Conservation (phyloP, 164 flowering plant species). For the Magnolia changhungtana region DNA sequence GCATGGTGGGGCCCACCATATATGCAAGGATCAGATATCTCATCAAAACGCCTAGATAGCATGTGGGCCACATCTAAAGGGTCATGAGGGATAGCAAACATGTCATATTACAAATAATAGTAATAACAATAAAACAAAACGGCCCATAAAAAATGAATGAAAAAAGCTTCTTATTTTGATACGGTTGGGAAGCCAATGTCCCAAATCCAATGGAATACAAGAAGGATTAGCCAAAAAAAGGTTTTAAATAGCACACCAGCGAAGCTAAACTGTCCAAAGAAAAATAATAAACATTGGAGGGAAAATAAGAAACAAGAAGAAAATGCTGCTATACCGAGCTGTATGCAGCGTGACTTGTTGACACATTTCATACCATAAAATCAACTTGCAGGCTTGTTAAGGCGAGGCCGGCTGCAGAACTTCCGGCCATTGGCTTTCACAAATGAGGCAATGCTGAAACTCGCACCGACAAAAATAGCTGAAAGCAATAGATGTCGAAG, state of each 20-base stretch:
- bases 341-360: background rate
- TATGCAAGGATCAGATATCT: no score
- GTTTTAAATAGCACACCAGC: no score
- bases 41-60: no score
- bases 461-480: slow-evolving; percentile 63
- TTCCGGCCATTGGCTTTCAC: slow-evolving; percentile 73
- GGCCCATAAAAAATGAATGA: background rate
- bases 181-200: background rate
- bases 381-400: slow-evolving; percentile 56
- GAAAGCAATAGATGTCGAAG: slow-evolving; percentile 61
- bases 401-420: slow-evolving; percentile 94
- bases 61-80: no score
- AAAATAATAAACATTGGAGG: background rate
- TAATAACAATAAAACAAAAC: background rate
- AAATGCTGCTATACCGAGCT: background rate
- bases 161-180: background rate
- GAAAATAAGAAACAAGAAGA: background rate
- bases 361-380: background rate
- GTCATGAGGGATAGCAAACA: no score
- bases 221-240: no score
- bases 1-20: no score
- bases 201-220: background rate
- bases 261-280: background rate
- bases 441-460: slow-evolving; percentile 52
- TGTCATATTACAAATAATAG: no score